These are phyloP conservation scores for Prunus mume DNA, from an alignment of 306 rosid genomes.

Conservation along the genomic window DNA sequence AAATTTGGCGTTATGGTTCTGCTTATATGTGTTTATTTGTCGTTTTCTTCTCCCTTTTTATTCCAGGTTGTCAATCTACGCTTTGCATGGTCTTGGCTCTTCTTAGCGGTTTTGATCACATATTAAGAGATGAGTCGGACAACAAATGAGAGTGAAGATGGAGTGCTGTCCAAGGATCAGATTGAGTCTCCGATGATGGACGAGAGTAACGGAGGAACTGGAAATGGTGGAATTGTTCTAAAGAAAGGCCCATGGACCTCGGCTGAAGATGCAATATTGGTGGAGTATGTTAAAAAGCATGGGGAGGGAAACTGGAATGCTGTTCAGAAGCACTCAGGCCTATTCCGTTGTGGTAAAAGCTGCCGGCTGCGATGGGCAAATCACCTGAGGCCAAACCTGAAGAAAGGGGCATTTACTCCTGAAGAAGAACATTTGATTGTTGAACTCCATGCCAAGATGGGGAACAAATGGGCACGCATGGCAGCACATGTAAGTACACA, in stretches of 20 bases:
- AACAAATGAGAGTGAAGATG: constrained; percentile 58
- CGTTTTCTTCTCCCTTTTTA: constrained; percentile 3
- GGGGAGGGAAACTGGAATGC: constrained; percentile 99
- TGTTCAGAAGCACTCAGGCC: constrained; percentile 91
- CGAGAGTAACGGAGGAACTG: constrained; percentile 53
- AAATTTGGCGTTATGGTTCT: background rate
- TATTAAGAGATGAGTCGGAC: constrained; percentile 50
- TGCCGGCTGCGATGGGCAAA: constrained; percentile 97
- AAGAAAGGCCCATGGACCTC: constrained; percentile 99
- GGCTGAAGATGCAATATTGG: constrained; percentile 79
- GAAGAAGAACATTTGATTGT: constrained; percentile 79
- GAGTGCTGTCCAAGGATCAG: constrained; percentile 38
- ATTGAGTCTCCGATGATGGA: constrained; percentile 44
- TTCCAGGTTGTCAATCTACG: constrained; percentile 29
- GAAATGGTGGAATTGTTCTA: constrained; percentile 35
- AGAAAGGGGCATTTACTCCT: constrained; percentile 80
- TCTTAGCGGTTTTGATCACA: constrained; percentile 34
- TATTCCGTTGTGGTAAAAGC: constrained; percentile 94
- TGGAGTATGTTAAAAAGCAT: constrained; percentile 81
- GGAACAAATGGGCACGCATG: constrained; percentile 99
- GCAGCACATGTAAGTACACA: constrained; percentile 72
- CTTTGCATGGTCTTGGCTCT: constrained; percentile 29
- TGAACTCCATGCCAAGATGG: constrained; percentile 86
- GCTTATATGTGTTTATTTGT: background rate
- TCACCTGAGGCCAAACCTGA: constrained; percentile 95